Evolutionary conservation across 2,329 filamentous ascomycete genomes (phyloP).

Genomic region (Penicillium sp.): DNA sequence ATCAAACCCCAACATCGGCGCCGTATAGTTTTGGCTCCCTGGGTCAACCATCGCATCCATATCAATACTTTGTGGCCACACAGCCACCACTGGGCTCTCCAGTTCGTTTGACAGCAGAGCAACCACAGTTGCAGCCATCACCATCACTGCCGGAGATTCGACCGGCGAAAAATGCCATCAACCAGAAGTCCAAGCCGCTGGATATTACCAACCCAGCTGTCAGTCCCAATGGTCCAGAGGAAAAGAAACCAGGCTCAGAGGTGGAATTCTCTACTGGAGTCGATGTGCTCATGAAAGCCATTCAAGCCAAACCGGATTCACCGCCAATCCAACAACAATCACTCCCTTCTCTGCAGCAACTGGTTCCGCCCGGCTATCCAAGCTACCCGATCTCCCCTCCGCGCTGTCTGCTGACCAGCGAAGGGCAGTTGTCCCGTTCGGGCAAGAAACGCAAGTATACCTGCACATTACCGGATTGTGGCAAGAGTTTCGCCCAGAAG

Average conservation of each 20-base stretch:
- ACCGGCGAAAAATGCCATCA: constrained; percentile 36
- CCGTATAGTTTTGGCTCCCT: constrained; percentile 32
- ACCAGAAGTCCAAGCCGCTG: constrained; percentile 18
- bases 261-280: constrained; percentile 72
- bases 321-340: constrained; percentile 29
- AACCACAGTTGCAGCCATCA: no score
- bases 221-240: neutral
- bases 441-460: constrained; percentile 58
- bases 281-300: constrained; percentile 81
- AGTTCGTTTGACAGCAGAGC: constrained; percentile 28
- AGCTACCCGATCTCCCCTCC: constrained; percentile 23
- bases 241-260: constrained; percentile 33
- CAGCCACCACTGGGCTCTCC: constrained; percentile 26
- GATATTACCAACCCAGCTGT: constrained; percentile 2
- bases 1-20: constrained; percentile 29
- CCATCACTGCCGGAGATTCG: constrained; percentile 36
- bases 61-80: constrained; percentile 33
- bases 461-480: constrained; percentile 68
- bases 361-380: constrained; percentile 24
- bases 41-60: constrained; percentile 28
- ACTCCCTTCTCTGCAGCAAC: constrained; percentile 33
- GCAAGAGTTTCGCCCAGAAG: constrained; percentile 81
- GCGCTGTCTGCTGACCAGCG: constrained; percentile 23
- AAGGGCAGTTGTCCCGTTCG: constrained; percentile 33
- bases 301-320: constrained; percentile 58